Evolutionary conservation across 2,329 filamentous ascomycete genomes (phyloP), one percentile per base, ranked within the genome.

Genomic region (Grosmannia penicillata): DNA sequence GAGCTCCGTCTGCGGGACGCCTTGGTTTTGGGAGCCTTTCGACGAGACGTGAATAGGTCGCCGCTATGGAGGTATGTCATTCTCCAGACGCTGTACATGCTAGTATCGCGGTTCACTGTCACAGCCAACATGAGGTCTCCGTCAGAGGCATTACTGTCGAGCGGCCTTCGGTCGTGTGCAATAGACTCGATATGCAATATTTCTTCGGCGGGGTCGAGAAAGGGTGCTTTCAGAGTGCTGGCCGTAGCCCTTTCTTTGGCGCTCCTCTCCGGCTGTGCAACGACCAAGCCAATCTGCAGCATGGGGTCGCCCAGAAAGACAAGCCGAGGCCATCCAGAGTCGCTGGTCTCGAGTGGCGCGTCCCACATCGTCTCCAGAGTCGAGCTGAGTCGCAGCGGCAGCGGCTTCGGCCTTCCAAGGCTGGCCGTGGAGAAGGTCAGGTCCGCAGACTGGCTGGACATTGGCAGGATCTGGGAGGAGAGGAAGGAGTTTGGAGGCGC

Each of bases 281-380:
- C 82, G 15, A 95, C 75, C 31, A 94, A 62, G 1, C 87, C 89
- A 50, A 95, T 68, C 48, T 95, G 87, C 4, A 83, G 72, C 40
- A 95, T 63, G 3, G 89, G 89, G 51, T 93, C 84, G 4, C 81
- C 86, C 34, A 98, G 65, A 21, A 81, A 84, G 47, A 93, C 87
- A 1, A 95, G 62, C 23, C 84, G 69, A 1, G 82, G 82, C 62
- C 82, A 75, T 36, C 76, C 74, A 2, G 70, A 68, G 45, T 72
- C 69, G 22, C 59, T 62, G 28, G 65, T 63, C 29, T 70, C 62
- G 38, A 68, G 49, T 4, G 70, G 65, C 2, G 63, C 54, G 23
- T 77, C 70, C 65, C 70, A 76, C 50, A 73, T 60, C 38, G 67
- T 68, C 40, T 74, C 73, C 38, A 77, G 47, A 0, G 70, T 73